Percentiles rank a stretch among this genome's conserved stretches.
Evolutionary conservation across 2,329 filamentous ascomycete species (phyloP).

Genomic region (Ceratocystis cubensis): DNA sequence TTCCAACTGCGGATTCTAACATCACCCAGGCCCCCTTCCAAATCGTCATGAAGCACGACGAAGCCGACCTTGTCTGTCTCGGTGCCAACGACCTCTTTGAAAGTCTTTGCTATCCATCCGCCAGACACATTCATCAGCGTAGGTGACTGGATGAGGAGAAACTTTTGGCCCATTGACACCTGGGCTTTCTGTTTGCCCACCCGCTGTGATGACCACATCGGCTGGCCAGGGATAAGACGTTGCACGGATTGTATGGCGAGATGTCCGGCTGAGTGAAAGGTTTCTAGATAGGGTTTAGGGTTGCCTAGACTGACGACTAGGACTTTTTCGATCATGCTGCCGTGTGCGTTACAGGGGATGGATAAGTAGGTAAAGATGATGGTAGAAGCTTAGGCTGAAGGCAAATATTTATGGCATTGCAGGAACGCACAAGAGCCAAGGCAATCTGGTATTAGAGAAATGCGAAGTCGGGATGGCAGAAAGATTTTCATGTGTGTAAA

Average conservation of each 20-base stretch:
- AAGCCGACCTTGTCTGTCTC: slow-evolving; percentile 34
- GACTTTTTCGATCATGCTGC: slow-evolving; percentile 36
- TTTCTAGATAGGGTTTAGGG: slow-evolving; percentile 59
- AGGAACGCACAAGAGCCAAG: too few species aligned
- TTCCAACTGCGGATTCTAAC: slow-evolving; percentile 53
- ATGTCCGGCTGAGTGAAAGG: slow-evolving; percentile 81
- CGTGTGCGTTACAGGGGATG: too few species aligned
- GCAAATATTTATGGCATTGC: too few species aligned
- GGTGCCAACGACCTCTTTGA: slow-evolving; percentile 41
- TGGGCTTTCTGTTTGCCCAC: slow-evolving; percentile 42
- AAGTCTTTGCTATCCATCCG: slow-evolving; percentile 52
- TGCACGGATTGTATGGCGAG: slow-evolving; percentile 53
- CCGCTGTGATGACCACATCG: slow-evolving; percentile 36
- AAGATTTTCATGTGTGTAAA: too few species aligned
- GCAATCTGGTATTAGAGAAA: too few species aligned
- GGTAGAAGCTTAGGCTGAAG: too few species aligned
- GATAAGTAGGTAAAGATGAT: too few species aligned
- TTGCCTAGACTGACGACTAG: slow-evolving; percentile 85
- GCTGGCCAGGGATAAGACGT: slow-evolving; percentile 34
- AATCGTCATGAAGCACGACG: slow-evolving; percentile 77
- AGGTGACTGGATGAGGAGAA: slow-evolving; percentile 61
- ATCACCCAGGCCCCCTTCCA: slow-evolving; percentile 59
- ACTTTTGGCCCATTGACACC: slow-evolving; percentile 38
- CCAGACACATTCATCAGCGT: slow-evolving; percentile 79
- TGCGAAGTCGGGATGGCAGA: too few species aligned